phyloP scores from a whole-genome alignment of 2,329 filamentous ascomycete species.

The Neonectria punicea region DNA sequence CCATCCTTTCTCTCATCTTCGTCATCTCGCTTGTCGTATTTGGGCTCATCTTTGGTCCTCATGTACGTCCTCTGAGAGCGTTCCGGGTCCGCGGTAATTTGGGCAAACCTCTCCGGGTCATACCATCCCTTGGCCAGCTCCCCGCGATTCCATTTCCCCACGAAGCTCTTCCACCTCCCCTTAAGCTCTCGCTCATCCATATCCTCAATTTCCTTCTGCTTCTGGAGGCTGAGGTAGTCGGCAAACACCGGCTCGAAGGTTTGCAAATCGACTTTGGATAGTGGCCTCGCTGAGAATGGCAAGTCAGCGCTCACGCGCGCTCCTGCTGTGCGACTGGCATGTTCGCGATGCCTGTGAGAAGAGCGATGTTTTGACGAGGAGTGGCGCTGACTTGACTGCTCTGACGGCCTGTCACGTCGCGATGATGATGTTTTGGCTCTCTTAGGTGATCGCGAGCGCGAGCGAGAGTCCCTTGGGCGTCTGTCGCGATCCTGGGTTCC shows the following conservation, averaged over 20 bases:
- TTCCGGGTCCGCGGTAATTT: conserved; percentile 44
- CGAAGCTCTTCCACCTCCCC: conserved; percentile 93
- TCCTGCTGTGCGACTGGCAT: conserved; percentile 25
- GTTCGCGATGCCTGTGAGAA: conserved; percentile 37
- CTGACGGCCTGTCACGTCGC: conserved; percentile 26
- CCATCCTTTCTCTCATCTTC: conserved; percentile 20
- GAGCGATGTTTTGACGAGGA: conserved; percentile 40
- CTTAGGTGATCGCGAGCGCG: conserved; percentile 36
- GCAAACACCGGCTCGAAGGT: conserved; percentile 78
- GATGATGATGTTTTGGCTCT: conserved; percentile 30
- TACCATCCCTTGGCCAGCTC: conserved; percentile 95
- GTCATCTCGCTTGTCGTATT: conserved; percentile 16
- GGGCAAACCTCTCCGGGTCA: conserved; percentile 75
- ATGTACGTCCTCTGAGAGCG: conserved; percentile 14
- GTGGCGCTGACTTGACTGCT: conserved; percentile 29
- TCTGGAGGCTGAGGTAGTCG: conserved; percentile 89
- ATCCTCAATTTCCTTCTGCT: conserved; percentile 74
- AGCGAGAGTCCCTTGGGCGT: conserved; percentile 30
- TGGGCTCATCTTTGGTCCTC: conserved; percentile 24
- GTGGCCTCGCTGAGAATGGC: conserved; percentile 72
- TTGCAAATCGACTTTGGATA: conserved; percentile 76
- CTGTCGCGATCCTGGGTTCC: conserved; percentile 31
- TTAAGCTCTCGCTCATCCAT: conserved; percentile 80
- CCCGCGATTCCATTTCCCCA: conserved; percentile 90
- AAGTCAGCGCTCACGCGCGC: conserved; percentile 50